These are phyloP conservation scores for Boletus tylopilopsis DNA, from an alignment of 768 basidiomycete species.

Conservation along the genomic window DNA sequence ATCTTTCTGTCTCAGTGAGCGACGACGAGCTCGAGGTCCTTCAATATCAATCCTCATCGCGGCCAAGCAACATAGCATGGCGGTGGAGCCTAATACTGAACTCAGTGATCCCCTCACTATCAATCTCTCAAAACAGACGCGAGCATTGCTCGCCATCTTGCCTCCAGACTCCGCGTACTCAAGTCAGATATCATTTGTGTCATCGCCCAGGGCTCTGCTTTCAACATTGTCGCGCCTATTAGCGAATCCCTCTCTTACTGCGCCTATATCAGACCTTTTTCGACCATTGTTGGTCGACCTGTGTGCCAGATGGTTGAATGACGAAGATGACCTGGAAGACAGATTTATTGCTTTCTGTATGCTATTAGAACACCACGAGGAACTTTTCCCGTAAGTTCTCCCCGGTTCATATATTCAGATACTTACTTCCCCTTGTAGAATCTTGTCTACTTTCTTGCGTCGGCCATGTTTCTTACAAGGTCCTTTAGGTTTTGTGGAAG, in stretches of 20 bases:
- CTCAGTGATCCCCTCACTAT: conserved; percentile 57
- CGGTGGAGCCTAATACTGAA: conserved; percentile 7
- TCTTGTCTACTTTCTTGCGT: conserved; percentile 51
- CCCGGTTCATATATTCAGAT: conserved; percentile 1
- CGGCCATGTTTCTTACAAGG: conserved; percentile 44
- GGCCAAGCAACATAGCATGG: conserved; percentile 9
- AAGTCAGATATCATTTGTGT: conserved; percentile 35
- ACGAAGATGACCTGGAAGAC: conserved; percentile 43
- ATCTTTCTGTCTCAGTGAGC: conserved; percentile 14
- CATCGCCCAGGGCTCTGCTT: conserved; percentile 44
- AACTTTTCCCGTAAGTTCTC: conserved; percentile 63
- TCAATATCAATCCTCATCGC: too few species aligned
- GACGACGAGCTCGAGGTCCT: too few species aligned
- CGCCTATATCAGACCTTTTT: conserved; percentile 59
- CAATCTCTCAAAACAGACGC: conserved; percentile 54
- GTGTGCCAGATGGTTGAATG: conserved; percentile 77
- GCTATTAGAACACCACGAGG: conserved; percentile 64
- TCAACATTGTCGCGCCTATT: conserved; percentile 57
- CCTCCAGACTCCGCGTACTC: conserved; percentile 41
- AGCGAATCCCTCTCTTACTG: conserved; percentile 57
- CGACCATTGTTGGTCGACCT: conserved; percentile 78
- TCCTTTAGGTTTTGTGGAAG: conserved; percentile 48
- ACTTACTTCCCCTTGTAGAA: conserved; percentile 34
- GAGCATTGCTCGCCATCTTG: conserved; percentile 41
- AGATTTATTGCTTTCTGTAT: conserved; percentile 58